These are phyloP conservation scores for Penicillium oxalicum DNA, from an alignment of 2,329 filamentous ascomycete species.

Conservation along the genomic window DNA sequence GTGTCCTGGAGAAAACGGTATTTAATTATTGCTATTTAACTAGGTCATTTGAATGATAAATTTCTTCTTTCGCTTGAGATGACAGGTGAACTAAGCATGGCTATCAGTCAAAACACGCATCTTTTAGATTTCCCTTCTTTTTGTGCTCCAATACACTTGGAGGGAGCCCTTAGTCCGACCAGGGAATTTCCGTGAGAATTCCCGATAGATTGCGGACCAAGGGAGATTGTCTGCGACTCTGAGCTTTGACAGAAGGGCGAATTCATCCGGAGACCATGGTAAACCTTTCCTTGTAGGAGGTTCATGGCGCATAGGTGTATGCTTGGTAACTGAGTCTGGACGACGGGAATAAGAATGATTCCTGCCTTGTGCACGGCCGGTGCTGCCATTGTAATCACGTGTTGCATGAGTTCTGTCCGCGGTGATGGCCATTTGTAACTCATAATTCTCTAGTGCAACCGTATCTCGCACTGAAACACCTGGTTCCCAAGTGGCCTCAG, in stretches of 20 bases:
- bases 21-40: background rate
- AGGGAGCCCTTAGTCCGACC: constrained; percentile 1
- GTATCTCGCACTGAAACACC: background rate
- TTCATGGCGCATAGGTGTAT: background rate
- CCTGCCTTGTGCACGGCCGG: background rate
- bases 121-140: background rate
- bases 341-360: background rate
- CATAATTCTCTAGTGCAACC: background rate
- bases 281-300: background rate
- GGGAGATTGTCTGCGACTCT: background rate
- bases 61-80: background rate
- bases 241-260: background rate
- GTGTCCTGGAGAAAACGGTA: background rate
- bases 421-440: background rate
- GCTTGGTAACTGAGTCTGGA: background rate
- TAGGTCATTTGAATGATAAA: background rate
- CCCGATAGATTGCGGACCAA: background rate
- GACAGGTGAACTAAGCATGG: background rate
- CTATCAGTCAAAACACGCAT: background rate
- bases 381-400: background rate
- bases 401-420: background rate
- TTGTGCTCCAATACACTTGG: constrained; percentile 1
- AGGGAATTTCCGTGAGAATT: background rate
- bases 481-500: background rate
- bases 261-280: background rate